Evolutionary conservation across 495 filamentous ascomycete species (phyloP), one percentile per base, ranked within the genome.

Genomic region (Xylaria sp.): DNA sequence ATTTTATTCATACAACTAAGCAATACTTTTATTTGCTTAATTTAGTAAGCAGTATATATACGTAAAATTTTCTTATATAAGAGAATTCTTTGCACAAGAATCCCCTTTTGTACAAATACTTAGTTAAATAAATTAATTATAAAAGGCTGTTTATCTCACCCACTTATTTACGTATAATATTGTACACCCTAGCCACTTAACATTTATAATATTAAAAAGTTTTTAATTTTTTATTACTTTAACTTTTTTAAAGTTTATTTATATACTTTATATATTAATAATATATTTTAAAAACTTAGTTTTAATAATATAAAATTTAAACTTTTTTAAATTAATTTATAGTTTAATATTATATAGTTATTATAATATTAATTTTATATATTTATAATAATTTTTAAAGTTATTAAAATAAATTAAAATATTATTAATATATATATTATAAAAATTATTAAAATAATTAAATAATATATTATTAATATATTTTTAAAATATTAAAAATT

Each of bases 401-500:
- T 53, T 53, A 53, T 53, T 53, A 24, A 53, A 53, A 53, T 53
- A 53, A 24, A 53, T 53, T 9, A 52, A 52, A 52, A 52, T 52
- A 24, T 52, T 52, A 24, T 52, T 24, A 0, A 52, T 52, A 52
- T 52, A 53, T 24, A 26, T 24, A 24, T 26, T 53, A 8, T 14
- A 53, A 53, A 53, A 53, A 14, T 53, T 53, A 26, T 53, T 53
- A 8, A 53, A 53, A 53, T 26, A 26, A 53, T 53, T 53, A 53
- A 53, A 53, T 12, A 53, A 26, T 26, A 53, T 53, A 53, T 53
- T 53, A 26, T 53, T 53, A 53, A 53, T 53, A 53, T 53, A 53
- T 12, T 53, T 3, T 8, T 53, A 53, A 53, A 53, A 53, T 0
- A 14, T 53, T 9, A 26, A 24, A 24, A 52, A 5, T 24, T 24